Evolutionary conservation across 805 yeast species (phyloP).

Genomic region (Phaffomyces antillensis): DNA sequence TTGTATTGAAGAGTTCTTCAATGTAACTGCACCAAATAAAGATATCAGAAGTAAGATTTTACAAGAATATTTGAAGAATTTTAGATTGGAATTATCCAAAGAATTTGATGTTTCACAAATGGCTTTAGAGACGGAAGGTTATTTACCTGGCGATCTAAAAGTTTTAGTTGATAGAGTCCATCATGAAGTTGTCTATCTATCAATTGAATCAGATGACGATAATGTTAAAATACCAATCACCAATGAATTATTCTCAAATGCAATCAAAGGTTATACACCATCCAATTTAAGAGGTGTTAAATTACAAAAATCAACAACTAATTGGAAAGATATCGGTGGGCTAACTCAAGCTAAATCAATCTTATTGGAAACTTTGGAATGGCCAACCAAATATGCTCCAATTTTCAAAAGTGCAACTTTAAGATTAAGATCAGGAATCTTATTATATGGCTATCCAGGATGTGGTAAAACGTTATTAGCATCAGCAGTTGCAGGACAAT

Average conservation of each 20-base stretch:
- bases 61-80: slow-evolving; percentile 16
- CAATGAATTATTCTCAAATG: slow-evolving; percentile 40
- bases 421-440: slow-evolving; percentile 80
- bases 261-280: slow-evolving; percentile 68
- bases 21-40: slow-evolving; percentile 64
- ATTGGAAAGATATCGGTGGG: slow-evolving; percentile 92
- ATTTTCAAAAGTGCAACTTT: slow-evolving; percentile 87
- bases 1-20: slow-evolving; percentile 54
- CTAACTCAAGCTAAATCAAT: slow-evolving; percentile 66
- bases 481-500: slow-evolving; percentile 87
- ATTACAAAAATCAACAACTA: slow-evolving; percentile 62
- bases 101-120: slow-evolving; percentile 43
- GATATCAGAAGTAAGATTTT: slow-evolving; percentile 45
- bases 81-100: slow-evolving; percentile 29
- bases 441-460: slow-evolving; percentile 94
- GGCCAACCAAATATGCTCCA: slow-evolving; percentile 97
- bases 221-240: slow-evolving; percentile 13
- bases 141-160: slow-evolving; percentile 74
- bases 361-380: slow-evolving; percentile 81
- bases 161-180: slow-evolving; percentile 63
- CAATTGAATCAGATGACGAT: slow-evolving; percentile 7
- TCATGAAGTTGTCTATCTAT: slow-evolving; percentile 33
- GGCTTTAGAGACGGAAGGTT: slow-evolving; percentile 78
- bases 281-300: slow-evolving; percentile 82
- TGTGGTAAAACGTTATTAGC: slow-evolving; percentile 95